Conservation (phyloP, 768 basidiomycete species). For the Boletus pseudopeckii region DNA sequence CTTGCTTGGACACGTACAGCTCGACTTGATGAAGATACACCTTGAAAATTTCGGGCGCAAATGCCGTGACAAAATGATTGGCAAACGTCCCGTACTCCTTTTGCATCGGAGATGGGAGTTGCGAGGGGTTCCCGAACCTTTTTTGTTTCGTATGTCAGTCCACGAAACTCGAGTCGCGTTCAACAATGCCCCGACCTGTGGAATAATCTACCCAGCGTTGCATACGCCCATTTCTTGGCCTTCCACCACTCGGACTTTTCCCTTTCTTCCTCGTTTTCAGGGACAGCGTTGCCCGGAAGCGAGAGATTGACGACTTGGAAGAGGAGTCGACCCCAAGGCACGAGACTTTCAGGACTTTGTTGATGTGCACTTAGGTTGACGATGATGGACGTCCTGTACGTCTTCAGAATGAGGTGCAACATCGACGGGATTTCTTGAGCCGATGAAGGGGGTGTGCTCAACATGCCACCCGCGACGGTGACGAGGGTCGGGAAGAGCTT, state of each 20-base stretch:
- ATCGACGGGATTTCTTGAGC: constrained; percentile 76
- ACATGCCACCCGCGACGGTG: constrained; percentile 66
- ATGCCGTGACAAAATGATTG: constrained; percentile 68
- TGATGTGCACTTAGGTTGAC: constrained; percentile 71
- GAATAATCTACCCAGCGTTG: constrained; percentile 75
- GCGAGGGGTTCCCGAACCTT: constrained; percentile 85
- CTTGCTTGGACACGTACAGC: constrained; percentile 66
- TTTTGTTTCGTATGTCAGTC: constrained; percentile 3
- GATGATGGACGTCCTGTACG: constrained; percentile 81
- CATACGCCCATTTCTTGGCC: constrained; percentile 91
- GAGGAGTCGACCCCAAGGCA: constrained; percentile 84
- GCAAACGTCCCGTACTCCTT: constrained; percentile 69
- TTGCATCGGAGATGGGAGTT: constrained; percentile 71
- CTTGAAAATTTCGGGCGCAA: constrained; percentile 86
- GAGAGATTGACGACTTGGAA: constrained; percentile 75
- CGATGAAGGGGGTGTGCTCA: constrained; percentile 55
- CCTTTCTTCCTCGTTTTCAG: constrained; percentile 69
- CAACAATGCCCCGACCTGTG: constrained; percentile 46
- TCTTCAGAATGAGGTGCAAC: constrained; percentile 83
- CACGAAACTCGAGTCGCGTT: not conserved
- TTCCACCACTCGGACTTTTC: constrained; percentile 88
- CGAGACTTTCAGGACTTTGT: constrained; percentile 67
- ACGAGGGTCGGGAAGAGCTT: constrained; percentile 75
- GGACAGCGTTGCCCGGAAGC: constrained; percentile 62
- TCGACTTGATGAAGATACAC: constrained; percentile 67